Percentiles rank a stretch among this genome's conserved stretches.
These are phyloP conservation scores for Cyberlindnera mississippiensis DNA, from an alignment of 805 yeast genomes.

Conservation along the genomic window DNA sequence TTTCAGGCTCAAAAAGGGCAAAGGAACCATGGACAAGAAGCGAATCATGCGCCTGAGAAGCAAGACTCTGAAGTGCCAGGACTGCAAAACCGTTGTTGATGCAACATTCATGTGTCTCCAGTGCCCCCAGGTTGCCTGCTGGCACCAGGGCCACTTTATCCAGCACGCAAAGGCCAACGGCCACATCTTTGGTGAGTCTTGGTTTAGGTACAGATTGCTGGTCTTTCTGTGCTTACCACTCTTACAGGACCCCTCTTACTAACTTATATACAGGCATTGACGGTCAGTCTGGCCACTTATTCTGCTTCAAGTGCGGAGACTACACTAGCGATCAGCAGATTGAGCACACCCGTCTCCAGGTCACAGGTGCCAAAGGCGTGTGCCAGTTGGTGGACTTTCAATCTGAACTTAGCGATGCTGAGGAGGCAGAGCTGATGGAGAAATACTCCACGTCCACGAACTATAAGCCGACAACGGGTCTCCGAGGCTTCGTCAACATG, in stretches of 20 bases:
- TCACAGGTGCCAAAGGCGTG: not conserved
- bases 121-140: conserved; percentile 75
- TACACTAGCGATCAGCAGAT: conserved; percentile 60
- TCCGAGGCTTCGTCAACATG: conserved; percentile 86
- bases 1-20: conserved; percentile 13
- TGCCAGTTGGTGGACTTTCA: not conserved
- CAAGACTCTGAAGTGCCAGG: conserved; percentile 46
- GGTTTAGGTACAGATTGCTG: no score
- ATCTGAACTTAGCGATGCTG: conserved; percentile 13
- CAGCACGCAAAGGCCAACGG: conserved; percentile 43
- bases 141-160: conserved; percentile 43
- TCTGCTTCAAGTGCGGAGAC: conserved; percentile 76
- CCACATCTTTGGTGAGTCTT: conserved; percentile 47
- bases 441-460: conserved; percentile 32
- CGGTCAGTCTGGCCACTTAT: conserved; percentile 60
- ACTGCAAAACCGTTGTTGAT: conserved; percentile 39
- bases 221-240: no score
- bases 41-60: conserved; percentile 40
- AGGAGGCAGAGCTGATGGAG: conserved; percentile 27
- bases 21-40: conserved; percentile 29
- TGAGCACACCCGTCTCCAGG: conserved; percentile 42
- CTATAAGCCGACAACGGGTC: conserved; percentile 63
- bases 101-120: conserved; percentile 63
- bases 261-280: conserved; percentile 41
- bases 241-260: no score